Evolutionary conservation across 1,139 yeast species (phyloP), one percentile per base, ranked within the genome.

Genomic region (Pneumocystis wakefieldiae): DNA sequence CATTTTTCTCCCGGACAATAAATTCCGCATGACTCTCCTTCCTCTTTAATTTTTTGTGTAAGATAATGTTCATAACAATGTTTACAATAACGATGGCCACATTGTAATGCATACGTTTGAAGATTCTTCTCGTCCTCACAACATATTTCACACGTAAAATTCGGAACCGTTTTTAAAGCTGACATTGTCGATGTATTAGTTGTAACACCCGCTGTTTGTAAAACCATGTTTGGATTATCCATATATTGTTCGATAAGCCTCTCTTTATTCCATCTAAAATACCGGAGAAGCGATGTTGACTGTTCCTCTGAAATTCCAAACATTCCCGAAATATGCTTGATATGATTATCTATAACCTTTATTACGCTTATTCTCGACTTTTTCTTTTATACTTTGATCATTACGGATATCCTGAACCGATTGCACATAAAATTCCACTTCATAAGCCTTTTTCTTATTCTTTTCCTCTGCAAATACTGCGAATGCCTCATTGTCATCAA

Each of bases 211-310:
- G 83, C 80, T 15, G 73, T 74, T 3, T 71, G 69, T 48, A 80
- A 71, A 1, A 85, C 76, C 17, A 73, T 71, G 4, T 74, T 76
- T 62, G 80, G 76, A 66, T 82, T 76, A 61, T 81, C 85, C 70
- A 86, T 83, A 74, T 80, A 87, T 59, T 79, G 80, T 66, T 88
- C 91, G 63, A 87, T 76, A 57, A 88, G 78, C 62, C 81, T 81
- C 65, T 87, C 94, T 59, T 81, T 80, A 71, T 85, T 88, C 96
- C 96, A 89, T 61, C 80, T 79, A 71, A 78, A 85, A 64, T 76
- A 73, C 62, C 85, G 83, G 58, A 88, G 76, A 71, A 90, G 74
- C 2, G 83, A 73, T 32, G 83, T 71, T 14, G 82, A 81, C 63
- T 77, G 79, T 8, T 75, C 73, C 8, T 73, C 67, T 60, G 80